Percentiles rank a stretch among this genome's conserved stretches.
phyloP scores from a whole-genome alignment of 352 stramenopile species.

The Pythium vanterpoolii region DNA sequence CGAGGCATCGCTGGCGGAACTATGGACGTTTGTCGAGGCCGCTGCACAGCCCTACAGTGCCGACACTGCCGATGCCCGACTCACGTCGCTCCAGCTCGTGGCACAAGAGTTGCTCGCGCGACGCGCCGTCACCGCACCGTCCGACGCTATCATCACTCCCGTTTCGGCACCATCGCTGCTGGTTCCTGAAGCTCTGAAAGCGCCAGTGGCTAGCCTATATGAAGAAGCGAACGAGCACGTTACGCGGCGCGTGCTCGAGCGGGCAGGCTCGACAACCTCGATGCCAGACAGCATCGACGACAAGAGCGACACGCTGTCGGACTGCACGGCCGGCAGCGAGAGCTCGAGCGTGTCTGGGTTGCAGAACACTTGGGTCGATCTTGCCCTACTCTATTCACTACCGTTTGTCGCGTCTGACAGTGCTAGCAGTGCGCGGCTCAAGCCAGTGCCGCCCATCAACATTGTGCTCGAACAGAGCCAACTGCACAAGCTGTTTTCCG shows the following conservation, averaged over 20 bases:
- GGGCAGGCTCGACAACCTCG: constrained; percentile 16
- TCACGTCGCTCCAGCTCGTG: constrained; percentile 24
- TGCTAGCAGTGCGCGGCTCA: constrained; percentile 30
- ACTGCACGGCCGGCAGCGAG: constrained; percentile 69
- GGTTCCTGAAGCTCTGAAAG: background rate
- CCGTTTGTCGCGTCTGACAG: constrained; percentile 57
- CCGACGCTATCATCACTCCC: too few species aligned
- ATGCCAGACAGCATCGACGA: constrained; percentile 42
- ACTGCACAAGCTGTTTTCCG: constrained; percentile 70
- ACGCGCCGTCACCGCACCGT: background rate
- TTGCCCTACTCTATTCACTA: constrained; percentile 69
- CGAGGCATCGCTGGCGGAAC: constrained; percentile 15
- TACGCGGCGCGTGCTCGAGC: constrained; percentile 49
- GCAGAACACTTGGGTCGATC: constrained; percentile 78
- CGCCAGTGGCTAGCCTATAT: constrained; percentile 8
- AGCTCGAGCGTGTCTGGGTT: constrained; percentile 69
- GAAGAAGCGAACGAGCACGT: constrained; percentile 66
- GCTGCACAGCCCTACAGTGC: constrained; percentile 15
- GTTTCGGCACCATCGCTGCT: background rate
- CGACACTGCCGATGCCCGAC: constrained; percentile 19
- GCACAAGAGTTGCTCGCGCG: constrained; percentile 33
- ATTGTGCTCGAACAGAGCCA: constrained; percentile 62
- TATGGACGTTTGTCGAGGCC: constrained; percentile 55
- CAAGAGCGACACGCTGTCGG: constrained; percentile 75
- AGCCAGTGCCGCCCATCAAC: constrained; percentile 64